Percentiles rank a stretch among this genome's conserved stretches.
phyloP scores from a whole-genome alignment of 495 filamentous ascomycete genomes.

The Trichoderma parareesei region DNA sequence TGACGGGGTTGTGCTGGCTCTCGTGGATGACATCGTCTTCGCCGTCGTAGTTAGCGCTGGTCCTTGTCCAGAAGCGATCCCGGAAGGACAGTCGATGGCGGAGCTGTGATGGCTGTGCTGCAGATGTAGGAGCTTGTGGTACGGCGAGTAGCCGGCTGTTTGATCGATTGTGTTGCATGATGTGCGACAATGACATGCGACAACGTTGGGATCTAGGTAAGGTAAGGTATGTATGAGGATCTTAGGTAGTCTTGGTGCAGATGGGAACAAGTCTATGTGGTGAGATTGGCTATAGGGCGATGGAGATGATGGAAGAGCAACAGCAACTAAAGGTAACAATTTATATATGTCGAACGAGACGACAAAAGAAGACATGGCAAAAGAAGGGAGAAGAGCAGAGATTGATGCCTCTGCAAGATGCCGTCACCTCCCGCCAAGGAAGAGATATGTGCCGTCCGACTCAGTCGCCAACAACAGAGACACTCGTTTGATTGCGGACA shows the following conservation, averaged over 20 bases:
- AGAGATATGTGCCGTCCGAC: neutral
- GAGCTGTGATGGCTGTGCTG: neutral
- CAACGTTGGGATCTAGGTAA: neutral
- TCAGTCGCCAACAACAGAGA: neutral
- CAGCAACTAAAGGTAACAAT: neutral
- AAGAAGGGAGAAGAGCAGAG: neutral
- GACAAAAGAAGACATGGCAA: neutral
- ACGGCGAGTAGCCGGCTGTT: neutral
- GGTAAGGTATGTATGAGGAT: no score
- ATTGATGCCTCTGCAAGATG: neutral
- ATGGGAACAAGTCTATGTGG: neutral
- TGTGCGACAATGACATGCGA: neutral
- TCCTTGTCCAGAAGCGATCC: slow-evolving; percentile 5
- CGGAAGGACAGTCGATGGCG: neutral
- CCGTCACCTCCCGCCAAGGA: neutral
- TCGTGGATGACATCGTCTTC: neutral
- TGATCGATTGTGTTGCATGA: neutral
- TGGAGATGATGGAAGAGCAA: neutral
- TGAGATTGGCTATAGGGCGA: neutral
- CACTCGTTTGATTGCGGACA: neutral
- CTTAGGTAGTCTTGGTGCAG: neutral
- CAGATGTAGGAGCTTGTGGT: neutral
- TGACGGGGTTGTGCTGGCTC: neutral
- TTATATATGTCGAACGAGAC: neutral
- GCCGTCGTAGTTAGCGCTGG: neutral